Conservation (phyloP, 805 yeast species). For the Starmerella tilneyi region DNA sequence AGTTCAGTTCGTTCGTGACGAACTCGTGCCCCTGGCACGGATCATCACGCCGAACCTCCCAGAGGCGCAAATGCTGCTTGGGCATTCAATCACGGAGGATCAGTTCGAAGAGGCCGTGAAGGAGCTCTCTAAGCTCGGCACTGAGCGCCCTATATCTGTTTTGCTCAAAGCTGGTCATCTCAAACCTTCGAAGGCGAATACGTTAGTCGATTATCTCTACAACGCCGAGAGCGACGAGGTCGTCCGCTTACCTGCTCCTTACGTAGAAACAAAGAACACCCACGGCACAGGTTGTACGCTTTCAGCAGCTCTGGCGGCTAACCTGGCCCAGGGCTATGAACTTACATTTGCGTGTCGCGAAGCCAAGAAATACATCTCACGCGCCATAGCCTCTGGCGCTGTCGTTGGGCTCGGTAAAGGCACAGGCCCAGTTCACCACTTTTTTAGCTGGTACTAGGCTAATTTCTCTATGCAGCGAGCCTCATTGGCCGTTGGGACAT, state of each 20-base stretch:
- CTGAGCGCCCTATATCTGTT: conserved; percentile 29
- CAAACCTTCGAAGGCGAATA: conserved; percentile 6
- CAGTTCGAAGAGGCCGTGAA: conserved; percentile 19
- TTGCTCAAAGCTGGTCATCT: conserved; percentile 80
- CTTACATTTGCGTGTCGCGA: conserved; percentile 43
- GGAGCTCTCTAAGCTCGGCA: conserved; percentile 25
- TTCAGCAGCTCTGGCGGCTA: conserved; percentile 68
- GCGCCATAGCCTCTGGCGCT: conserved; percentile 42
- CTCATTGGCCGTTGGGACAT: no score
- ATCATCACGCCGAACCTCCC: conserved; percentile 65
- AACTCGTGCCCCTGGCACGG: conserved; percentile 43
- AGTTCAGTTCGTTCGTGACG: conserved; percentile 36
- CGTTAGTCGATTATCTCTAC: conserved; percentile 20
- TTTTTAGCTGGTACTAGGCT: conserved; percentile 27
- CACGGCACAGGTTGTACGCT: conserved; percentile 92
- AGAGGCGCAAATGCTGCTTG: conserved; percentile 42
- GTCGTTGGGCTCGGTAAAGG: conserved; percentile 39
- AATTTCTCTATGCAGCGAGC: background rate
- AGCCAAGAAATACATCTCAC: conserved; percentile 56
- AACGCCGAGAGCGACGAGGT: conserved; percentile 36
- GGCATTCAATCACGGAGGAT: conserved; percentile 9
- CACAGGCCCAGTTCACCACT: conserved; percentile 70
- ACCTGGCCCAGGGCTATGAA: conserved; percentile 47
- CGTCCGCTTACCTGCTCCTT: conserved; percentile 43
- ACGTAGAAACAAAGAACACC: conserved; percentile 42